Percentiles rank a stretch among this genome's conserved stretches.
Conservation (phyloP, 345 rosid genomes). For the Cardamine chenopodiifolia region DNA sequence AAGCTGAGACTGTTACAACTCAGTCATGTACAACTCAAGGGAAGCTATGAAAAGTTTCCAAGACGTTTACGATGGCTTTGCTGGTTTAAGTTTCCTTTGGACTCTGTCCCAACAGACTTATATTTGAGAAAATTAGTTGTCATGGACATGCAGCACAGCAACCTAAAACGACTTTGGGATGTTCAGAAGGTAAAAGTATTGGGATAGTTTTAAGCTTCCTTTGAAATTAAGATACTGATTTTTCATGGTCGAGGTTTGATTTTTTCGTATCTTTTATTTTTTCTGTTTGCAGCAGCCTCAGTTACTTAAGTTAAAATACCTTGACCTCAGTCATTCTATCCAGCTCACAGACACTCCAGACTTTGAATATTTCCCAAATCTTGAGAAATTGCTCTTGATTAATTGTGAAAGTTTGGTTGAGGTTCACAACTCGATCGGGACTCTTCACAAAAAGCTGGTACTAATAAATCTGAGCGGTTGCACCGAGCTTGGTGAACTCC, state of each 20-base stretch:
- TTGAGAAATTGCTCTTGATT: conserved; percentile 27
- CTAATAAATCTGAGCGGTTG: neutral
- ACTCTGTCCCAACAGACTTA: neutral
- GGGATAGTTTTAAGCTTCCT: neutral
- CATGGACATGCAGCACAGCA: conserved; percentile 28
- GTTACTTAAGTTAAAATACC: neutral
- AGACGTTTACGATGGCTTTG: conserved; percentile 5
- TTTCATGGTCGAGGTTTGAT: neutral
- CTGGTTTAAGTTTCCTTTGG: neutral
- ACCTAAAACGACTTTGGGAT: conserved; percentile 8
- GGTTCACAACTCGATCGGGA: conserved; percentile 28
- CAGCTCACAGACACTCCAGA: conserved; percentile 21
- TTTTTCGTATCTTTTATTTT: neutral
- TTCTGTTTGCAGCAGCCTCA: neutral
- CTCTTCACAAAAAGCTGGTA: neutral
- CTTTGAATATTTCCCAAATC: conserved; percentile 21
- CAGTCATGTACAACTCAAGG: neutral
- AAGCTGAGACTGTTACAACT: conserved; percentile 19
- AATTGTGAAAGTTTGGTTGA: neutral
- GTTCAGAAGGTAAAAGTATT: neutral
- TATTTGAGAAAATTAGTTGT: neutral
- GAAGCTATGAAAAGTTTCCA: conserved; percentile 13
- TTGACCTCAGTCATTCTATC: conserved; percentile 24
- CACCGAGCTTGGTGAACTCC: conserved; percentile 15
- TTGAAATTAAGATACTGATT: neutral